Evolutionary conservation across 768 basidiomycete species (phyloP), one percentile per base, ranked within the genome.

Genomic region (Psilocybe azurescens): DNA sequence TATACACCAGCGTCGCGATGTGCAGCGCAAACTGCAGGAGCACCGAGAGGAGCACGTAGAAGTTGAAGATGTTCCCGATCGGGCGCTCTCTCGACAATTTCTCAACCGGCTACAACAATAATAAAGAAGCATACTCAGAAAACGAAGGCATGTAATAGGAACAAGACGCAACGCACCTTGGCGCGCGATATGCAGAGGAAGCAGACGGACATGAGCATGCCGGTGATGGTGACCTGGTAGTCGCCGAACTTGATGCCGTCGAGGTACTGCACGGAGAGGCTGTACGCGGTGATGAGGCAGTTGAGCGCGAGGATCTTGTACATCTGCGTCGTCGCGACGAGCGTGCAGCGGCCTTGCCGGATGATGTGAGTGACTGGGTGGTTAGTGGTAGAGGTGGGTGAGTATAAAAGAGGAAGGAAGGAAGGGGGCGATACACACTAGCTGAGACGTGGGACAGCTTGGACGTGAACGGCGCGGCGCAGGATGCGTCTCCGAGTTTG

Each of bases 241-340:
- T 99, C 97, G 13, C 97, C 97, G 75, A 96, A 98, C 76, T 99
- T 99, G 83, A 99, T 98, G 18, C 97, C 97, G 65, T 99, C 97
- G 2, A 99, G 82, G 72, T 99, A 98, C 74, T 97, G 96, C 32
- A 99, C 97, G 67, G 93, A 95, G 63, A 99, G 81, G 73, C 94
- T 96, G 79, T 97, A 99, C n/a, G 97, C 97, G 3, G 96, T 97
- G 76, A 99, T 99, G 46, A 99, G 81, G 72, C 97, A 99, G 73
- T 99, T 99, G 59, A 99, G 79, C 1, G 97, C 97, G 39, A 99
- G 81, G 67, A 99, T 99, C 81, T 98, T 97, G 87, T 98, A 99
- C 97, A 99, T 99, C 78, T 99, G 97, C 57, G 97, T 91, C 3
- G 97, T 99, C 2, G 97, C 97, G 49, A 99, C 97, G 16, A 99